Evolutionary conservation across 495 filamentous ascomycete genomes (phyloP), one percentile per base, ranked within the genome.

Genomic region (Evernia prunastri): DNA sequence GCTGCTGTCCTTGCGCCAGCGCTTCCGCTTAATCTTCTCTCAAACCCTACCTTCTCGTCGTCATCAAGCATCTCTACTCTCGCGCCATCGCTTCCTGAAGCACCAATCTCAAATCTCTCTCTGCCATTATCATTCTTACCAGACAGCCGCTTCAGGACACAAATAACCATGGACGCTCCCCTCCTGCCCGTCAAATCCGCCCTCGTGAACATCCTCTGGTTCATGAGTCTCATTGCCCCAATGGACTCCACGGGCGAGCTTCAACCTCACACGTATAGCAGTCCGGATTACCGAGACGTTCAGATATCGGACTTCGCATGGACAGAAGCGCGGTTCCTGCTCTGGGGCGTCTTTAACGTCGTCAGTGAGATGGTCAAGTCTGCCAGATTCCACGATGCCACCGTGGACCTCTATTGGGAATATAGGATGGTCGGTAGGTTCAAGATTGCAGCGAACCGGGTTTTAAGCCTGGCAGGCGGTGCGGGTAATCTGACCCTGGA

Each of bases 301-400:
- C 3, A 25, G 23, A 39, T 58, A 8, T 23, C 33, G 35, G 13
- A 3, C 18, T 58, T 11, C 7, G 35, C 12, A 1, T 58, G 23
- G 33, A 58, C 33, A 11, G 56, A 58, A 39, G 18, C 56, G 37
- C 56, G 56, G 3, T 58, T 58, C 25, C 9, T 58, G 11, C 56
- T 58, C 6, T 37, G 33, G 56, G 56, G 56, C 25, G 8, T 42
- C 4, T 39, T 23, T 29, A 10, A 5, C 10, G 56, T 15, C 0
- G 15, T 25, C 20, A 25, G 5, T 25, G 33, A 58, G 3, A 58
- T 58, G 35, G 7, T 58, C 23, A 42, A 39, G 20, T 11, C 7
- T 39, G 20, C 20, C 4, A n/a, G 56, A n/a, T 58, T 58, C 13
- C 15, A 58, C 11, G 25, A 58, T 23, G 7, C 31, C 20, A 9